These are phyloP conservation scores for Mucor piriformis DNA, from an alignment of 371 early-diverging fungal species.

Conservation along the genomic window DNA sequence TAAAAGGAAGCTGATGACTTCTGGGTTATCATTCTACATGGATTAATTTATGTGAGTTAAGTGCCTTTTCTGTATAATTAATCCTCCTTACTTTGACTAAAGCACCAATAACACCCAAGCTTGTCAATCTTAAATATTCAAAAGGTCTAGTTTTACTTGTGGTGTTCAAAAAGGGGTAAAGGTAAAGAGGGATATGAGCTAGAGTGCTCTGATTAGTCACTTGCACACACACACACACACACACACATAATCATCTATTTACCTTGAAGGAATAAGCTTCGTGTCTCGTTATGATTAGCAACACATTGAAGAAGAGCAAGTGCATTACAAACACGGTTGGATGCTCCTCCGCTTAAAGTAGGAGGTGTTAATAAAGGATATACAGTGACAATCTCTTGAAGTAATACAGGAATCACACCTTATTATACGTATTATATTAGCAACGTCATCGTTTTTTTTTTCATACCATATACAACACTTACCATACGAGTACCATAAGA, in stretches of 20 bases:
- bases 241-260: slow-evolving; percentile 5
- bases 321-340: slow-evolving; percentile 96
- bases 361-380: slow-evolving; percentile 92
- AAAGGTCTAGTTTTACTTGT: slow-evolving; percentile 92
- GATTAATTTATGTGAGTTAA: not conserved
- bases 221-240: not conserved
- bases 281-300: slow-evolving; percentile 92
- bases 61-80: not conserved
- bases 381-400: slow-evolving; percentile 93
- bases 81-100: slow-evolving; percentile 80
- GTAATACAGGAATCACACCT: slow-evolving; percentile 89
- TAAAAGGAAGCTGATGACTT: slow-evolving; percentile 93
- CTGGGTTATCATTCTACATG: slow-evolving; percentile 86
- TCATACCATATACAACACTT: slow-evolving; percentile 17
- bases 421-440: slow-evolving; percentile 20
- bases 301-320: slow-evolving; percentile 95
- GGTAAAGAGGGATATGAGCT: slow-evolving; percentile 96
- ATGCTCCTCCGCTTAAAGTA: slow-evolving; percentile 83
- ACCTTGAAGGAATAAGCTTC: slow-evolving; percentile 85
- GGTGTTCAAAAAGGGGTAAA: slow-evolving; percentile 98
- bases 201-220: not conserved
- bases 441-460: not conserved
- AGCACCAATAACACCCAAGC: slow-evolving; percentile 95
- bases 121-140: slow-evolving; percentile 93
- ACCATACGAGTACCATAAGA: slow-evolving; percentile 97